Evolutionary conservation across 257 asterid genomes (phyloP).

Genomic region (Solanum pinnatisectum): DNA sequence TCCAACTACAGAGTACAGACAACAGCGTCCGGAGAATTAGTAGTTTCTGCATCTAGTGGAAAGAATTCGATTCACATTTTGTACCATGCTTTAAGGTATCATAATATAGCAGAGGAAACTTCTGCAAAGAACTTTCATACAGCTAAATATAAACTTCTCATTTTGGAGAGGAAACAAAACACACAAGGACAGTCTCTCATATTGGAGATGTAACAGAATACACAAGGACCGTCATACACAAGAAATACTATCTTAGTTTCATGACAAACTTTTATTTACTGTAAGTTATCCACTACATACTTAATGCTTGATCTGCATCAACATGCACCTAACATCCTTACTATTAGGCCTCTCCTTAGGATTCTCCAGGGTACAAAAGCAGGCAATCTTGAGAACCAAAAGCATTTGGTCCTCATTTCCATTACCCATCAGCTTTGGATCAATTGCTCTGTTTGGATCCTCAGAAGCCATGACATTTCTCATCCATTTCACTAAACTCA

Average conservation of each 20-base stretch:
- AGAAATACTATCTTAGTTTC: neutral
- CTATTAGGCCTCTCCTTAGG: conserved; percentile 86
- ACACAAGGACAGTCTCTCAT: neutral
- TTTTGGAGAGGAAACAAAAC: neutral
- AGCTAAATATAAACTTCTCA: neutral
- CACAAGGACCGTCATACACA: neutral
- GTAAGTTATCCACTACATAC: neutral
- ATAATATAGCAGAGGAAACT: neutral
- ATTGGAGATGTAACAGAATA: neutral
- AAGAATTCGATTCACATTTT: neutral
- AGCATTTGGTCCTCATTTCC: conserved; percentile 85
- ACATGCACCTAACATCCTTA: conserved; percentile 65
- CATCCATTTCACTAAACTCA: conserved; percentile 77
- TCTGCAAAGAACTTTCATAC: neutral
- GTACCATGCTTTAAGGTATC: neutral
- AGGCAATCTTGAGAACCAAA: conserved; percentile 78
- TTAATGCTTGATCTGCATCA: conserved; percentile 55
- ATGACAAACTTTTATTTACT: neutral
- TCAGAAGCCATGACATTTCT: conserved; percentile 73
- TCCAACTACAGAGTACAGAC: neutral
- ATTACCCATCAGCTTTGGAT: conserved; percentile 39
- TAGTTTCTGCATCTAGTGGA: neutral
- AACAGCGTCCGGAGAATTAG: neutral
- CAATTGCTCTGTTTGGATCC: conserved; percentile 63
- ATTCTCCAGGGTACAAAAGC: conserved; percentile 66